Evolutionary conservation across 1,284 basidiomycete species (phyloP).

Genomic region (Heterobasidion irregulare): DNA sequence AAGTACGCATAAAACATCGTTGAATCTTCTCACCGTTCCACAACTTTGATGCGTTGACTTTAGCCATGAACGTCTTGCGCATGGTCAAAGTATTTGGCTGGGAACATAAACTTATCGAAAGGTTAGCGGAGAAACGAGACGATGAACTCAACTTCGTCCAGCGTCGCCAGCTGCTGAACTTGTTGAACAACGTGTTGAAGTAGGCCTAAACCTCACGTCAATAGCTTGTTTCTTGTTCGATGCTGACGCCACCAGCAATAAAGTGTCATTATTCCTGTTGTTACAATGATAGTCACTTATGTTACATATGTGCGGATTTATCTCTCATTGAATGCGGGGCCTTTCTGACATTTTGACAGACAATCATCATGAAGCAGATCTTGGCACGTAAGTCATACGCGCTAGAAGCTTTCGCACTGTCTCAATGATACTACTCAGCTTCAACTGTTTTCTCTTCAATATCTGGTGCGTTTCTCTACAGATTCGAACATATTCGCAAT

Average conservation of each 20-base stretch:
- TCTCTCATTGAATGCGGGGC: too few relatives aligned
- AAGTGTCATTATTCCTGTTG: conserved; percentile 53
- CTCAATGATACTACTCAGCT: conserved; percentile 14
- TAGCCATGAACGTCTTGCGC: conserved; percentile 32
- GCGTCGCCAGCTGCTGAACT: conserved; percentile 30
- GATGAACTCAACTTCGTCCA: conserved; percentile 43
- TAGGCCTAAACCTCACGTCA: conserved; percentile 11
- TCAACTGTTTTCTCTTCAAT: conserved; percentile 32
- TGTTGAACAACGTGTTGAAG: conserved; percentile 29
- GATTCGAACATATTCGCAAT: too few relatives aligned
- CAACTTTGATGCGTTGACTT: background rate
- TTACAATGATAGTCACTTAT: conserved; percentile 64
- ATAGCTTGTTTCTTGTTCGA: too few relatives aligned
- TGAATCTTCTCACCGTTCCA: too few relatives aligned
- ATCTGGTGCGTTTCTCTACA: conserved; percentile 13
- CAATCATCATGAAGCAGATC: conserved; percentile 22
- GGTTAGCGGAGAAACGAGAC: conserved; percentile 41
- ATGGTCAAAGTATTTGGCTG: conserved; percentile 58
- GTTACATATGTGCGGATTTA: conserved; percentile 36
- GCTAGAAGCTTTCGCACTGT: too few relatives aligned
- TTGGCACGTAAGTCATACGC: conserved; percentile 18
- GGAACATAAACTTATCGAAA: conserved; percentile 37
- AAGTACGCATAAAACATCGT: conserved; percentile 19
- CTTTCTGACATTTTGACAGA: conserved; percentile 16
- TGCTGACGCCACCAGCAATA: background rate